Evolutionary conservation across 129 eudicot genomes (phyloP).

Genomic region (Cynara cardunculus): DNA sequence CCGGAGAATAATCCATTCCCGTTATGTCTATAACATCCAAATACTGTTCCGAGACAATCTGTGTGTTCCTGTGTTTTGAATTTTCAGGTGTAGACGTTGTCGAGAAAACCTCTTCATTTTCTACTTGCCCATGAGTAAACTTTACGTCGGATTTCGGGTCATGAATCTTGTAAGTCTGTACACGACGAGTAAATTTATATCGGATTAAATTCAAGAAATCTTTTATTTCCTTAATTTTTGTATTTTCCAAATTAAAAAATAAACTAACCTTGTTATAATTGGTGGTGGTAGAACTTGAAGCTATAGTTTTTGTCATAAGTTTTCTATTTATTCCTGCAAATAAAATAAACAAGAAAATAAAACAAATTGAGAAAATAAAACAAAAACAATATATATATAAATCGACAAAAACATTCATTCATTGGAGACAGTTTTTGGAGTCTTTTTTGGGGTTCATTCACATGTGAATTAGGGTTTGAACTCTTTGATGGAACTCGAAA

Average conservation of each 20-base stretch:
- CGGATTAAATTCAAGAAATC: not conserved
- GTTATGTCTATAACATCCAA: constrained; percentile 47
- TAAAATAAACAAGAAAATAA: not conserved
- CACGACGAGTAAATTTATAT: not conserved
- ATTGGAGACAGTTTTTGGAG: not conserved
- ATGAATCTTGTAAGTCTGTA: constrained; percentile 14
- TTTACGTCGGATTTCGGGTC: constrained; percentile 2
- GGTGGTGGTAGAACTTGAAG: constrained; percentile 14
- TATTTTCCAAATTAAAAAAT: not conserved
- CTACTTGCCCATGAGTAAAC: not conserved
- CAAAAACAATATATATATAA: not conserved
- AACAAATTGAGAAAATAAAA: not conserved
- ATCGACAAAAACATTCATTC: not conserved
- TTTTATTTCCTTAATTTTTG: not conserved
- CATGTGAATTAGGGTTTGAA: not conserved
- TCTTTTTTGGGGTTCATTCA: not conserved
- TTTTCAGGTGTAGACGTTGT: constrained; percentile 4
- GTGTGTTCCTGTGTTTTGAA: constrained; percentile 8
- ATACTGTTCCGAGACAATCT: constrained; percentile 15
- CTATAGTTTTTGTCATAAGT: constrained; percentile 27
- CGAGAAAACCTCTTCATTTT: constrained; percentile 20
- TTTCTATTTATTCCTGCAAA: constrained; percentile 66
- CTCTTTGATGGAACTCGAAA: not conserved
- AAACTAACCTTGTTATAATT: constrained; percentile 50
- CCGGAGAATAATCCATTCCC: constrained; percentile 80